Percentiles rank a stretch among this genome's conserved stretches.
Conservation (phyloP, 2,329 filamentous ascomycete species). For the Escovopsis sp. region DNA sequence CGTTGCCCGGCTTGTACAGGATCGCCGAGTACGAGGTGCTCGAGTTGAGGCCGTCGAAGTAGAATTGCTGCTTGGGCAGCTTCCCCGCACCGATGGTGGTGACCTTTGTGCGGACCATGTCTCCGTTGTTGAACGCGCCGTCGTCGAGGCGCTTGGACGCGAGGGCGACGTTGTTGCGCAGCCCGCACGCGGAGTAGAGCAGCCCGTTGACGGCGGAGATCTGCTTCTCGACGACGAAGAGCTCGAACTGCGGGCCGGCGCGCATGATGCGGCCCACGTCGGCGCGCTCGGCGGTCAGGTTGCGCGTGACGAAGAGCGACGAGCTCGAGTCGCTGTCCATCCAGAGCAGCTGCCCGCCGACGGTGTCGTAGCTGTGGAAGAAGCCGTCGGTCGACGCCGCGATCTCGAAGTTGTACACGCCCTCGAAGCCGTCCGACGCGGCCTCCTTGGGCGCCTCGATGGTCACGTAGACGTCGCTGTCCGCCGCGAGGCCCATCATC, state of each 20-base stretch:
- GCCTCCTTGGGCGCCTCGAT: conserved; percentile 49
- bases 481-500: conserved; percentile 45
- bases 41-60: conserved; percentile 58
- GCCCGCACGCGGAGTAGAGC: conserved; percentile 67
- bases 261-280: conserved; percentile 40
- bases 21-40: conserved; percentile 61
- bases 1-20: conserved; percentile 46
- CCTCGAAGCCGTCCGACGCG: conserved; percentile 42
- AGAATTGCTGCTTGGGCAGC: conserved; percentile 76
- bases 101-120: conserved; percentile 45
- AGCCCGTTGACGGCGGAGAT: conserved; percentile 51
- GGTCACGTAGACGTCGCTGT: conserved; percentile 59
- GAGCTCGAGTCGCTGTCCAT: conserved; percentile 74
- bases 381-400: conserved; percentile 67
- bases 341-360: conserved; percentile 47
- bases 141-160: conserved; percentile 34
- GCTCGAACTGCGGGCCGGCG: conserved; percentile 48
- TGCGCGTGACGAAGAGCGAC: conserved; percentile 64
- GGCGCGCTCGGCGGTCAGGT: conserved; percentile 46
- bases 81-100: conserved; percentile 51
- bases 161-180: conserved; percentile 52
- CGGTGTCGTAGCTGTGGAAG: conserved; percentile 49
- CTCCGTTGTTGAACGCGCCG: conserved; percentile 29
- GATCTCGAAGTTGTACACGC: conserved; percentile 65
- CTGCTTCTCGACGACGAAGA: conserved; percentile 58